These are phyloP conservation scores for Usnea hakonensis DNA, from an alignment of 495 filamentous ascomycete species.

Conservation along the genomic window DNA sequence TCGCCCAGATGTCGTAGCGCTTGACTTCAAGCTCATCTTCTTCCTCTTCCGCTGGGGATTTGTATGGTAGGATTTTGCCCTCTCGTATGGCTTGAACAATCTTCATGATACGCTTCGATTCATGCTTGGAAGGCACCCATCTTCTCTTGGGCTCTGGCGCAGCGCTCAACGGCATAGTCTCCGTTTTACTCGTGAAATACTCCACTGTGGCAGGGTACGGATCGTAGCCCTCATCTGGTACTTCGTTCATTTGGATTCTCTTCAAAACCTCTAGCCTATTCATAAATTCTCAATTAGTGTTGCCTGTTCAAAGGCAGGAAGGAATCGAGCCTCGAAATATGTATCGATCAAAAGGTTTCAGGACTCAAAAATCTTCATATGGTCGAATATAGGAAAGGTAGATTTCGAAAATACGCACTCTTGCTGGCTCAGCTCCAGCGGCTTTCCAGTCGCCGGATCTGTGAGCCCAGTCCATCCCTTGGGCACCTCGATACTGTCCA, in stretches of 20 bases:
- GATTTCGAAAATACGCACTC: conserved; percentile 38
- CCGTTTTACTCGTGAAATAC: conserved; percentile 82
- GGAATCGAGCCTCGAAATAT: not conserved
- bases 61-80: conserved; percentile 88
- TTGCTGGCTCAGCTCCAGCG: conserved; percentile 75
- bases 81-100: conserved; percentile 92
- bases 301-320: not conserved
- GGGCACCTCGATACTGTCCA: conserved; percentile 95
- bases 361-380: not conserved
- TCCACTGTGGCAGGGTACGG: conserved; percentile 89
- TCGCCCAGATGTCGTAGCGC: conserved; percentile 90
- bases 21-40: conserved; percentile 61
- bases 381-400: not conserved
- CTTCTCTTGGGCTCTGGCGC: conserved; percentile 93
- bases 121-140: conserved; percentile 96
- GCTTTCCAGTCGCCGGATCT: conserved; percentile 86
- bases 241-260: conserved; percentile 84
- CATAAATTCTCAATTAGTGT: not conserved
- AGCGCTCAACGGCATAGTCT: conserved; percentile 89
- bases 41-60: conserved; percentile 65
- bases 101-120: conserved; percentile 96
- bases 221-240: conserved; percentile 80
- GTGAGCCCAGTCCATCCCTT: conserved; percentile 97
- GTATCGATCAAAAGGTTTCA: not conserved
- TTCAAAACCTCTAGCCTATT: conserved; percentile 63